These are phyloP conservation scores for Hemerocallis citrina DNA, from an alignment of 106 monocot genomes.

Conservation along the genomic window DNA sequence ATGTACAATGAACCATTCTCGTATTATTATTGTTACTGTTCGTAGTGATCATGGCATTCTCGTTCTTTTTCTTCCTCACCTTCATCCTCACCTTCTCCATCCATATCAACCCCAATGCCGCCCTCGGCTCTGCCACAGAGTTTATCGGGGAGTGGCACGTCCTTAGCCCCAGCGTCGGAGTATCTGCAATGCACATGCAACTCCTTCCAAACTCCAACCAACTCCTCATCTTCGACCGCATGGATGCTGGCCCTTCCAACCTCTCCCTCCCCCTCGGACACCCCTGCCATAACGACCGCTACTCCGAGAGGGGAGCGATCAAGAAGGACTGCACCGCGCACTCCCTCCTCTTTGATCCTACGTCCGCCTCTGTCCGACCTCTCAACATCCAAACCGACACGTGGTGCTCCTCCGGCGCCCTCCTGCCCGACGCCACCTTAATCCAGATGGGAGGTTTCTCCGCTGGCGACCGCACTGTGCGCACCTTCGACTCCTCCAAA, in stretches of 20 bases:
- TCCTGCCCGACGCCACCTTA: not conserved
- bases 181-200: slow-evolving; percentile 58
- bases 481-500: slow-evolving; percentile 15
- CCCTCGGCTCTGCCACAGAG: not conserved
- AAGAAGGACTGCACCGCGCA: slow-evolving; percentile 37
- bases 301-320: not conserved
- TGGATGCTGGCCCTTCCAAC: slow-evolving; percentile 38
- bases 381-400: slow-evolving; percentile 7
- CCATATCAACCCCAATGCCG: not conserved
- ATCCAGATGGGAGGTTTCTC: slow-evolving; percentile 13
- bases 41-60: too few relatives aligned
- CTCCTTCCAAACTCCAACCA: slow-evolving; percentile 41
- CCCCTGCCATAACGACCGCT: slow-evolving; percentile 4
- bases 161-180: slow-evolving; percentile 25
- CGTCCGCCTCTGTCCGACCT: not conserved
- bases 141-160: slow-evolving; percentile 38
- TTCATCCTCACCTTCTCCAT: not conserved
- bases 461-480: slow-evolving; percentile 1
- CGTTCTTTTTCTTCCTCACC: not conserved
- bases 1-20: too few relatives aligned
- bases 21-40: too few relatives aligned
- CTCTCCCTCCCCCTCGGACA: slow-evolving; percentile 17
- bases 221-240: slow-evolving; percentile 39
- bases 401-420: slow-evolving; percentile 15
- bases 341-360: slow-evolving; percentile 4